Conservation (phyloP, 768 basidiomycete species). For the Hericium coralloides region DNA sequence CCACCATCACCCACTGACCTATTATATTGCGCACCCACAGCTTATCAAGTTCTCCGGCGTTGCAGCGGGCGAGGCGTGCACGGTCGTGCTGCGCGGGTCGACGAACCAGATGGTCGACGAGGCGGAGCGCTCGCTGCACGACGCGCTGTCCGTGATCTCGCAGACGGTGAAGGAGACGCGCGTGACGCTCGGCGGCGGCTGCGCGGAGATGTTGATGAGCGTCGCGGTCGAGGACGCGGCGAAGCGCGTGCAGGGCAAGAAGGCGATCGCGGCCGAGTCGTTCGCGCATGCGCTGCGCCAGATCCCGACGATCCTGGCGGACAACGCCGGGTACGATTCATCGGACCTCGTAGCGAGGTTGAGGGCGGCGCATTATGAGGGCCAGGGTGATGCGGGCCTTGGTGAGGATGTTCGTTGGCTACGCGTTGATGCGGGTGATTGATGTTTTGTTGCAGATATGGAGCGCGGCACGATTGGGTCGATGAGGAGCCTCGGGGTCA, state of each 20-base stretch:
- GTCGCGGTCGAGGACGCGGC: conserved; percentile 88
- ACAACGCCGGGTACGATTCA: conserved; percentile 98
- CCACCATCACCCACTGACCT: background rate
- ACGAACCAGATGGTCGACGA: conserved; percentile 99
- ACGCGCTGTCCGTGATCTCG: conserved; percentile 93
- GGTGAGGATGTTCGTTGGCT: conserved; percentile 38
- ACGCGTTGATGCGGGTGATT: background rate
- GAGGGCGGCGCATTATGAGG: conserved; percentile 91
- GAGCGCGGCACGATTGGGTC: conserved; percentile 75
- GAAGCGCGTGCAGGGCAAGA: conserved; percentile 82
- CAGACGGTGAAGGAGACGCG: conserved; percentile 98
- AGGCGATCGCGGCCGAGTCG: conserved; percentile 90
- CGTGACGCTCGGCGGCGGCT: conserved; percentile 90
- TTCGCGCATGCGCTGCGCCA: conserved; percentile 84
- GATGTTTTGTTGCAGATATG: conserved; percentile 56
- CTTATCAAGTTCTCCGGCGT: conserved; percentile 99
- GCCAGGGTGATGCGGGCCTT: conserved; percentile 76
- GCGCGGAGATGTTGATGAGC: conserved; percentile 97
- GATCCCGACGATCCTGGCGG: conserved; percentile 94
- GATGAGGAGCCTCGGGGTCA: conserved; percentile 83
- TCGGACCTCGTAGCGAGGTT: conserved; percentile 86
- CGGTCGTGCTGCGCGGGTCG: conserved; percentile 93
- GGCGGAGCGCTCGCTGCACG: conserved; percentile 94
- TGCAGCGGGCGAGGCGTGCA: conserved; percentile 95
- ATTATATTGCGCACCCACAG: conserved; percentile 31